A percentile compares a stretch with the other conserved stretches of the same genome.
phyloP scores from a whole-genome alignment of 805 yeast species.

The Ogataea thermomethanolica region DNA sequence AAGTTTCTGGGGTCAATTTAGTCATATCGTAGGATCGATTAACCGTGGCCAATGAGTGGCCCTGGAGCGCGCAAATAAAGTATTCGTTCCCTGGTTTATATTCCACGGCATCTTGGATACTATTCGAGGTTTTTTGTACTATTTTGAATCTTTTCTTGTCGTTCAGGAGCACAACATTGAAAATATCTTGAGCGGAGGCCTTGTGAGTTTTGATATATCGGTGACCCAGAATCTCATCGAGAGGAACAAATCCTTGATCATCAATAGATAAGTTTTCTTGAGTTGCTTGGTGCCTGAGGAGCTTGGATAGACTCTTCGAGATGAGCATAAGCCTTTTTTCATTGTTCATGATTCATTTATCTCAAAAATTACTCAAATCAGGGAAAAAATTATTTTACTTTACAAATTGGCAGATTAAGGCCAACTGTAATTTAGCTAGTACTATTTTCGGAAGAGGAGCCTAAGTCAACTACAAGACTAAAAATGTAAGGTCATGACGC shows the following conservation, averaged over 20 bases:
- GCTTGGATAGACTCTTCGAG: constrained; percentile 70
- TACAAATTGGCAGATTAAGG: background rate
- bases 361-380: constrained; percentile 1
- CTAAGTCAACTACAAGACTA: too few species aligned
- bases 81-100: constrained; percentile 24
- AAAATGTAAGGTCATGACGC: too few species aligned
- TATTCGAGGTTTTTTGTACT: constrained; percentile 24
- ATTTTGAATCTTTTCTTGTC: constrained; percentile 70
- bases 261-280: constrained; percentile 66
- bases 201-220: constrained; percentile 54
- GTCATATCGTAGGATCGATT: constrained; percentile 35
- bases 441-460: too few species aligned
- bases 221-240: constrained; percentile 52
- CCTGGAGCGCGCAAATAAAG: constrained; percentile 85
- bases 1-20: constrained; percentile 27
- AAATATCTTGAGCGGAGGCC: constrained; percentile 55
- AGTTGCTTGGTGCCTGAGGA: constrained; percentile 83
- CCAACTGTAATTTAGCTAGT: background rate
- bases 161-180: constrained; percentile 58
- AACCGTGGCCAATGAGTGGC: constrained; percentile 64
- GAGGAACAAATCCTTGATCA: constrained; percentile 58
- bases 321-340: constrained; percentile 32
- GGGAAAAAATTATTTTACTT: background rate
- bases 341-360: constrained; percentile 1
- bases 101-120: constrained; percentile 1